These are phyloP conservation scores for Stevia rebaudiana DNA, from an alignment of 140 eudicot genomes.

Conservation along the genomic window DNA sequence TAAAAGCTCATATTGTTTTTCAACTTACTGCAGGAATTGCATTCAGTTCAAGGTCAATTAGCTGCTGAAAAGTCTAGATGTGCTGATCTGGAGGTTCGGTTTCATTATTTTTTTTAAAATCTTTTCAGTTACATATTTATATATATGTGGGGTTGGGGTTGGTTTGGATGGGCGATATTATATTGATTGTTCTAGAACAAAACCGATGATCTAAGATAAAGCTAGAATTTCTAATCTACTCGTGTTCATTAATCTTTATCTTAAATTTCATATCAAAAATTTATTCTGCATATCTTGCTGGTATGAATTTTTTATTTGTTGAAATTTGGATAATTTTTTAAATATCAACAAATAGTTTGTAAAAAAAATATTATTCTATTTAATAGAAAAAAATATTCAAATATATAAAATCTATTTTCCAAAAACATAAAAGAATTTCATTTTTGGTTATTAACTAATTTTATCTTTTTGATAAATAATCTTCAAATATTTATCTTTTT, in stretches of 20 bases:
- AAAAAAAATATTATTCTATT: background rate
- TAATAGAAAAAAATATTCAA: background rate
- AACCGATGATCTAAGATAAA: background rate
- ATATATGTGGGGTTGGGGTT: background rate
- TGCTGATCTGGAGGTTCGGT: constrained; percentile 63
- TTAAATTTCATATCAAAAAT: background rate
- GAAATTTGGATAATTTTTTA: background rate
- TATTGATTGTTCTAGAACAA: background rate
- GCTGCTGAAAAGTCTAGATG: constrained; percentile 91
- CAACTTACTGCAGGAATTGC: constrained; percentile 58
- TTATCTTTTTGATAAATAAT: background rate
- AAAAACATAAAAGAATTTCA: background rate
- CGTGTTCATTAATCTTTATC: background rate
- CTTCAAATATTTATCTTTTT: background rate
- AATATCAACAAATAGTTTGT: background rate
- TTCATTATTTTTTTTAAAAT: background rate
- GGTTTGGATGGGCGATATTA: background rate
- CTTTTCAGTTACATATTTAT: background rate
- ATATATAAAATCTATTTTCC: background rate
- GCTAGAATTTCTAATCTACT: background rate
- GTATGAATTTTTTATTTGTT: background rate
- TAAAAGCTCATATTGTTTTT: constrained; percentile 8
- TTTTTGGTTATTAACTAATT: background rate
- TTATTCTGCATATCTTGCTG: background rate
- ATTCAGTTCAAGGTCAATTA: constrained; percentile 76